Evolutionary conservation across 148 eudicot genomes (phyloP).

Genomic region (Rhododendron mucronatum): DNA sequence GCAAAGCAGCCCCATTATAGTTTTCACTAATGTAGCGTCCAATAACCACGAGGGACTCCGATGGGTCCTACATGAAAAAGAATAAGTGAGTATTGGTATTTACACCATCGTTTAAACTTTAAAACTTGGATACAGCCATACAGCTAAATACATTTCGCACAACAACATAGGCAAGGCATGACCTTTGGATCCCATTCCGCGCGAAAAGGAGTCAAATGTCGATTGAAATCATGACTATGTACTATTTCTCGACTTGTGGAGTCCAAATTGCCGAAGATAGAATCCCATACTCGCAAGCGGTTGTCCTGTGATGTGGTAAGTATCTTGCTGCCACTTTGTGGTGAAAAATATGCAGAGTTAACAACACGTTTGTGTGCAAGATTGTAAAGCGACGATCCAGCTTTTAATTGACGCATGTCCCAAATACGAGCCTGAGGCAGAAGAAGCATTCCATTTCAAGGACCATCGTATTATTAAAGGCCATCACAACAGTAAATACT

Average conservation of each 20-base stretch:
- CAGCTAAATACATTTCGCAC: neutral
- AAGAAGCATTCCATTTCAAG: slow-evolving; percentile 8
- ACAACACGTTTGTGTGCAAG: slow-evolving; percentile 89
- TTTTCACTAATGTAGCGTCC: slow-evolving; percentile 98
- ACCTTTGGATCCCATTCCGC: slow-evolving; percentile 99
- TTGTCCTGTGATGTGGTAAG: slow-evolving; percentile 90
- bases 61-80: slow-evolving; percentile 56
- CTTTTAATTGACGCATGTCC: slow-evolving; percentile 78
- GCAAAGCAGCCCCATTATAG: slow-evolving; percentile 78
- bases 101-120: neutral
- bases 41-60: slow-evolving; percentile 90
- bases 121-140: neutral
- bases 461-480: neutral
- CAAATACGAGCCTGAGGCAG: slow-evolving; percentile 77
- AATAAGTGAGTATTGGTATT: neutral
- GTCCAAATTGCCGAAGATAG: slow-evolving; percentile 69
- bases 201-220: slow-evolving; percentile 84
- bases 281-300: slow-evolving; percentile 91
- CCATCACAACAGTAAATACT: neutral
- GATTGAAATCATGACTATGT: slow-evolving; percentile 95
- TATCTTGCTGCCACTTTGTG: slow-evolving; percentile 84
- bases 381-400: slow-evolving; percentile 57
- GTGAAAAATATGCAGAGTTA: slow-evolving; percentile 95
- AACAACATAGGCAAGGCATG: neutral
- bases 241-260: slow-evolving; percentile 96